Evolutionary conservation across 179 eudicot species (phyloP).

Genomic region (Heliamphora pulchella): DNA sequence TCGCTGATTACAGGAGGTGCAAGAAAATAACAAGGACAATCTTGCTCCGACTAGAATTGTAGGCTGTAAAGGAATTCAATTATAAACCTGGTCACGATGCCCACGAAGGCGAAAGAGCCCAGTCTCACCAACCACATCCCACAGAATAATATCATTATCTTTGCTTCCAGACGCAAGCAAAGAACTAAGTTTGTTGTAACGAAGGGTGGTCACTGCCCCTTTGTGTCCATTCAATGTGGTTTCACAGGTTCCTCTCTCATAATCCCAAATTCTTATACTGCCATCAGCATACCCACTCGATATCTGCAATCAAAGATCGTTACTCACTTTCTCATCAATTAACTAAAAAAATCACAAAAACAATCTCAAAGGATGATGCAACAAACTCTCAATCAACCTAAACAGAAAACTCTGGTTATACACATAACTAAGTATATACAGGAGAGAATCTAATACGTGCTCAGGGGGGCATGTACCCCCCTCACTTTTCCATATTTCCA

Average conservation of each 20-base stretch:
- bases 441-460: neutral
- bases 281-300: slow-evolving; percentile 96
- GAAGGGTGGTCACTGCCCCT: slow-evolving; percentile 76
- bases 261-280: slow-evolving; percentile 86
- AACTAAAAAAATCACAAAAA: slow-evolving; percentile 1
- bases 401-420: neutral
- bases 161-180: slow-evolving; percentile 94
- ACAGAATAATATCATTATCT: slow-evolving; percentile 82
- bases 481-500: too few relatives aligned
- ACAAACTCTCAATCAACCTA: neutral
- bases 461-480: too few relatives aligned
- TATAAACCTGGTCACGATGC: slow-evolving; percentile 91
- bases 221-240: slow-evolving; percentile 95
- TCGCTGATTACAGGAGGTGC: slow-evolving; percentile 6
- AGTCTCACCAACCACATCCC: slow-evolving; percentile 97
- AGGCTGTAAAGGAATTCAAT: neutral
- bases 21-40: neutral
- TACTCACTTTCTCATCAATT: neutral
- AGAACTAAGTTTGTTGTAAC: slow-evolving; percentile 72
- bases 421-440: neutral
- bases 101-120: slow-evolving; percentile 96
- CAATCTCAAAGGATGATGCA: neutral
- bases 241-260: slow-evolving; percentile 66
- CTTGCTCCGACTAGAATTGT: neutral
- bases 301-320: slow-evolving; percentile 41